Percentiles rank a stretch among this genome's conserved stretches.
Conservation (phyloP, 495 filamentous ascomycete genomes). For the Oidiodendron maius region DNA sequence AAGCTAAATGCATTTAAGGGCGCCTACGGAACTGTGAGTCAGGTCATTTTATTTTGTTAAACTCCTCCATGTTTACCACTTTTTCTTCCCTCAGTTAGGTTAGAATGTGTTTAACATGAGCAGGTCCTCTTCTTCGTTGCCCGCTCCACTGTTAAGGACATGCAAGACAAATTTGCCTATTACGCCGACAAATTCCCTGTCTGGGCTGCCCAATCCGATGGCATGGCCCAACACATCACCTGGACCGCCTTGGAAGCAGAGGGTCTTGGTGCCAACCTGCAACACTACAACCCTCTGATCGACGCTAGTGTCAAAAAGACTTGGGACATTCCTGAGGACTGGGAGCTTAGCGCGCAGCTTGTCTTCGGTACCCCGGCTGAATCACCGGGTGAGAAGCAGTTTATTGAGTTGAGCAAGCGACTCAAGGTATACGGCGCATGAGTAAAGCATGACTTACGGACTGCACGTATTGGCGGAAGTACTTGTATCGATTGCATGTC, state of each 20-base stretch:
- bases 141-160: conserved; percentile 36
- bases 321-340: conserved; percentile 54
- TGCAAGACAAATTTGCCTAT: conserved; percentile 46
- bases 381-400: conserved; percentile 46
- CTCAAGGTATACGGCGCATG: conserved; percentile 20
- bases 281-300: conserved; percentile 69
- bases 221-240: conserved; percentile 60
- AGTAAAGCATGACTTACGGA: no score
- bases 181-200: conserved; percentile 58
- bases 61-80: neutral
- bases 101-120: neutral
- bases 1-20: conserved; percentile 46
- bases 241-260: conserved; percentile 66
- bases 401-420: conserved; percentile 34
- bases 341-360: conserved; percentile 56
- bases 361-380: conserved; percentile 53
- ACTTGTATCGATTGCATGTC: no score
- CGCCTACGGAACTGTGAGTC: conserved; percentile 52
- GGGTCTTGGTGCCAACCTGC: conserved; percentile 66
- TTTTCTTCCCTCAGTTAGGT: neutral
- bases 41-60: neutral
- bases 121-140: conserved; percentile 64
- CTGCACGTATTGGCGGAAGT: no score
- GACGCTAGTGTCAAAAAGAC: conserved; percentile 47
- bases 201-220: conserved; percentile 56